Base-by-base conservation (phyloP, 163 green algal genomes). In the Scenedesmus sp. region DNA sequence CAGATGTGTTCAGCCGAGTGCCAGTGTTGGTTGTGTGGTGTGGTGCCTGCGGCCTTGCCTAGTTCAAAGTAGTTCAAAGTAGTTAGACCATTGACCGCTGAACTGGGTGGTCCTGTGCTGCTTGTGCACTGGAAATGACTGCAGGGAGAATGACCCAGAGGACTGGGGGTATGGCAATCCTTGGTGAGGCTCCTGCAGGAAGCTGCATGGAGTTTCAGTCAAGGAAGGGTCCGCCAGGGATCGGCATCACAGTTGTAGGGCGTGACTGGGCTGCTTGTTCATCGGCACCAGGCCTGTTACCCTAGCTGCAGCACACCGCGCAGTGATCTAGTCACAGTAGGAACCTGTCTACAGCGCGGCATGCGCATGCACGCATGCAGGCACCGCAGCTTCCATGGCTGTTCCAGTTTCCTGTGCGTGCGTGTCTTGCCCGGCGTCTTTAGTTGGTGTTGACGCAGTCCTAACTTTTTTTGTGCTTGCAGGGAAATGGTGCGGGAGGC, bases 121-220 rank as follows among this genome's bases (percentile, higher is more conserved):
- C 3, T 76, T 76, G 66, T 76, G 34, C 0, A 9, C 46, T 60
- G 76, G 2, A n/a, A 34, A 15, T 59, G 5, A 46, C 82, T 54
- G 82, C 55, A 85, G 77, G 77, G 73, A 87, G 56, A 91, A 52
- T n/a, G 87, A 91, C 59, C 87, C 87, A n/a, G 87, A 91, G 57
- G 87, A 91, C 57, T 91, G 57, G 26, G 26, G 57, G 23, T 91
- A 87, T 79, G 87, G 87, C 57, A 91, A 91, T 55, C 87, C 87
- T 0, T 91, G 87, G 87, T 85, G 73, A 26, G n/a, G 87, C 66
- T 5, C 4, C 52, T 8, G 2, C 15, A n/a, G 16, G 20, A 55
- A 20, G 74, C 26, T 59, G 10, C 5, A 79, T 79, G 23, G 34
- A 46, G 34, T 46, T 46, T 46, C 34, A 46, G 34, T 46, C 34